A percentile compares a stretch with the other conserved stretches of the same genome.
Conservation (phyloP, 768 basidiomycete genomes). For the Panus rudis region DNA sequence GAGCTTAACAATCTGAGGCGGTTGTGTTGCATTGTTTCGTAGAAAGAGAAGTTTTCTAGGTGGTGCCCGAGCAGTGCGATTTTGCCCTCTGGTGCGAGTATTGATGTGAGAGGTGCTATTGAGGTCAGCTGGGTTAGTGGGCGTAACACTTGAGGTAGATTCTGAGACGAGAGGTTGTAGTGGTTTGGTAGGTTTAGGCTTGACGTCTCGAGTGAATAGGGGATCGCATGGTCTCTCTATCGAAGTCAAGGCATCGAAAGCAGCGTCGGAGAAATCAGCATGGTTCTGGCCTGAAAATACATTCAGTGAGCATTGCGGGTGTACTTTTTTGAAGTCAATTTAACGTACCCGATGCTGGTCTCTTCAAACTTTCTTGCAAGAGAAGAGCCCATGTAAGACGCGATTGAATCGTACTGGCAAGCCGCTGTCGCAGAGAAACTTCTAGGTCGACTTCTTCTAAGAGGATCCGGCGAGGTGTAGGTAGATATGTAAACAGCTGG, state of each 20-base stretch:
- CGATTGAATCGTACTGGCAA: conserved; percentile 35
- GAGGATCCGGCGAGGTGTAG: conserved; percentile 17
- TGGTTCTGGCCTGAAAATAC: too few species aligned
- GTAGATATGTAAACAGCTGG: neutral
- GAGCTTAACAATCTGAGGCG: conserved; percentile 30
- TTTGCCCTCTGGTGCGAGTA: conserved; percentile 14
- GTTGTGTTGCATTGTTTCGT: conserved; percentile 25
- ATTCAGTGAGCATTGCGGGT: too few species aligned
- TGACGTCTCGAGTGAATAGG: conserved; percentile 28
- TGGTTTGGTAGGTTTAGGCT: conserved; percentile 14
- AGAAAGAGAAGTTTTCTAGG: conserved; percentile 35
- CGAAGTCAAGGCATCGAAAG: conserved; percentile 36
- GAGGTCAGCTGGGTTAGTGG: conserved; percentile 14
- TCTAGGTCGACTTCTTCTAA: conserved; percentile 39
- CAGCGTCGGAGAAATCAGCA: conserved; percentile 35
- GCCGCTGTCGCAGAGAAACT: conserved; percentile 33
- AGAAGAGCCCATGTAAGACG: conserved; percentile 40
- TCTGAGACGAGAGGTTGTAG: too few species aligned
- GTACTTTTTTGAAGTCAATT: conserved; percentile 2
- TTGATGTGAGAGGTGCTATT: neutral
- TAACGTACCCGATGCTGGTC: conserved; percentile 8
- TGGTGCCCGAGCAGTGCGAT: conserved; percentile 10
- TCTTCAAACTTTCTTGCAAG: conserved; percentile 30
- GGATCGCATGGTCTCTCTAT: conserved; percentile 32
- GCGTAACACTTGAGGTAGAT: neutral